Conservation (phyloP, 441 rosid genomes). For the Omphalea diandra region DNA sequence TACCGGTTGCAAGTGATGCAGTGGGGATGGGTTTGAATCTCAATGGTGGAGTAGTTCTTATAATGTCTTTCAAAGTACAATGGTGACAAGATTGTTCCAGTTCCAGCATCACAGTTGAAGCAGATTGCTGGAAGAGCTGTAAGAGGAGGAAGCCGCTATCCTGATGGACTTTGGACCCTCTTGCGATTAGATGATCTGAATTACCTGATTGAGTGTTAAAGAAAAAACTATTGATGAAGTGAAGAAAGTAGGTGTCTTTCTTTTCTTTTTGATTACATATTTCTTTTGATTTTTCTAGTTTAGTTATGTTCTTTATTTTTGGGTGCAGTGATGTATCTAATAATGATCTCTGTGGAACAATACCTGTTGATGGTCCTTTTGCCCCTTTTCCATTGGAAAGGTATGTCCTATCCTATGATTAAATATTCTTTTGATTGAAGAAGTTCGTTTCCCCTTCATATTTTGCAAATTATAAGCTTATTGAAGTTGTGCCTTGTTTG, state of each 20-base stretch:
- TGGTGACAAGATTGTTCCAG: conserved; percentile 80
- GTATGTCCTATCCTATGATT: conserved; percentile 27
- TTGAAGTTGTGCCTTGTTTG: neutral
- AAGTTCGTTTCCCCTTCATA: neutral
- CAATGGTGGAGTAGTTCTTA: conserved; percentile 81
- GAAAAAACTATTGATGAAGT: conserved; percentile 80
- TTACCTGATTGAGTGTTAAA: conserved; percentile 79
- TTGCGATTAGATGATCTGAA: conserved; percentile 64
- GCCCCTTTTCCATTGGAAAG: conserved; percentile 51
- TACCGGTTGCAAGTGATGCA: conserved; percentile 95
- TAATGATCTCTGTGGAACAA: conserved; percentile 73
- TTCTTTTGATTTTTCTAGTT: neutral
- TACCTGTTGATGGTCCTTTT: conserved; percentile 76
- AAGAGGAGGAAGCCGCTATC: conserved; percentile 84
- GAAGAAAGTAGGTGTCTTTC: conserved; percentile 81
- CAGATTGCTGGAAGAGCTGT: conserved; percentile 99
- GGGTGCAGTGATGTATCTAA: conserved; percentile 63
- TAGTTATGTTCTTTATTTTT: conserved; percentile 6
- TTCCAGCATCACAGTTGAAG: conserved; percentile 85
- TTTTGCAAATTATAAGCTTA: neutral
- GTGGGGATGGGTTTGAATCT: conserved; percentile 98
- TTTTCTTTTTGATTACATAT: conserved; percentile 42
- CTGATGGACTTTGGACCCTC: conserved; percentile 90
- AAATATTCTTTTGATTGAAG: neutral
- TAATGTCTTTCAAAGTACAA: conserved; percentile 74